These are phyloP conservation scores for Cladophialophora chaetospira DNA, from an alignment of 2,329 filamentous ascomycete genomes.

Conservation along the genomic window DNA sequence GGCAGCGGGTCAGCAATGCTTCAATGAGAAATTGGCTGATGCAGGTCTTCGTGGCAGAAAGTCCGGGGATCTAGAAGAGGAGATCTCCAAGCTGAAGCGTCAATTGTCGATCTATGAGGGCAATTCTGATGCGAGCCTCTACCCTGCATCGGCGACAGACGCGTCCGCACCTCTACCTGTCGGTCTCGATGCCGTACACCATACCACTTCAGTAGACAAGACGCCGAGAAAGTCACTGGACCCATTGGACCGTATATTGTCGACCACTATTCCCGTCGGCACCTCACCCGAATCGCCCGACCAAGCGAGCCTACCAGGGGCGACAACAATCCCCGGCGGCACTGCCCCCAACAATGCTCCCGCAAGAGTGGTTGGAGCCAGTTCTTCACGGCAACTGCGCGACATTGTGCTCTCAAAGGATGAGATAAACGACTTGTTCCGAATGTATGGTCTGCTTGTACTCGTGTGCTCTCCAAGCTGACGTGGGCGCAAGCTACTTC, in stretches of 20 bases:
- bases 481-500: constrained; percentile 50
- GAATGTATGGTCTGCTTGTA: constrained; percentile 2
- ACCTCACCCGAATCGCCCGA: background rate
- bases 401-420: constrained; percentile 3
- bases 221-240: background rate
- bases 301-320: background rate
- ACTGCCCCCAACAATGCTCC: background rate
- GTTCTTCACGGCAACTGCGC: background rate
- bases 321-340: background rate
- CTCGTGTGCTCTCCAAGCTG: background rate
- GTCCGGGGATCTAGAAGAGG: constrained; percentile 1
- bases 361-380: background rate
- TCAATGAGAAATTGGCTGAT: background rate
- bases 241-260: constrained; percentile 2
- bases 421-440: constrained; percentile 8
- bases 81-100: constrained; percentile 7
- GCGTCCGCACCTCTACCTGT: background rate
- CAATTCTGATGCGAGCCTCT: background rate
- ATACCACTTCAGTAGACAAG: background rate
- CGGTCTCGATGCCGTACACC: background rate
- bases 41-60: background rate
- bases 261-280: background rate
- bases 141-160: background rate
- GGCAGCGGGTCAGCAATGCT: background rate
- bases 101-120: constrained; percentile 4